phyloP scores from a whole-genome alignment of 192 early-diverging fungal species.

The Rhizophagus sp. region DNA sequence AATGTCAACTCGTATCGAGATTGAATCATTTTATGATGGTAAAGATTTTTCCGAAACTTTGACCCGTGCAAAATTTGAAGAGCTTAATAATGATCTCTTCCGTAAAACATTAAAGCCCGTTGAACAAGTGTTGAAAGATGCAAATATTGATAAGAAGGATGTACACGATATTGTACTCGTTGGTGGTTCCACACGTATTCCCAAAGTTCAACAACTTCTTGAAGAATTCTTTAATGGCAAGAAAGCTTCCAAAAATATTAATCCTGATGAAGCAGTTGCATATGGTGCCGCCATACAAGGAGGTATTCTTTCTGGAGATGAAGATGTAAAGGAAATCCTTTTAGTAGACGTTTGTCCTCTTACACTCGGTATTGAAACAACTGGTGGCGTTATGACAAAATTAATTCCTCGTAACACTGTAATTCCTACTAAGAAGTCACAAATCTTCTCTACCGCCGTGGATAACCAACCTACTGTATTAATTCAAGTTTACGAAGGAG shows the following conservation, averaged over 20 bases:
- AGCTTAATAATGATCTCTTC: constrained; percentile 92
- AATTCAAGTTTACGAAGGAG: constrained; percentile 98
- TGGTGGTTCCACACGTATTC: constrained; percentile 98
- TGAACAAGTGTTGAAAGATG: constrained; percentile 94
- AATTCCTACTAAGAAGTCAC: constrained; percentile 97
- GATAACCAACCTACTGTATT: constrained; percentile 97
- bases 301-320: constrained; percentile 81
- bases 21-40: constrained; percentile 89
- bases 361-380: constrained; percentile 97
- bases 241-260: constrained; percentile 95
- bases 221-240: constrained; percentile 96
- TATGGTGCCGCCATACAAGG: constrained; percentile 98
- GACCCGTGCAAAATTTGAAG: constrained; percentile 97
- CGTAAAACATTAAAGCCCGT: constrained; percentile 92
- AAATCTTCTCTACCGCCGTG: constrained; percentile 96
- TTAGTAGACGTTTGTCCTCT: constrained; percentile 95
- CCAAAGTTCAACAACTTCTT: constrained; percentile 91
- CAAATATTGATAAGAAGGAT: constrained; percentile 77
- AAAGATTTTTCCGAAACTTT: constrained; percentile 90
- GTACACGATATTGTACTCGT: constrained; percentile 97
- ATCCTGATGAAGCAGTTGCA: constrained; percentile 98
- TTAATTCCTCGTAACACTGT: constrained; percentile 91
- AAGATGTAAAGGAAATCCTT: constrained; percentile 64
- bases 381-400: constrained; percentile 96
- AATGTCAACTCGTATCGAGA: constrained; percentile 89